Conservation (phyloP, 2,329 filamentous ascomycete species). For the Blumeriella jaapii region DNA sequence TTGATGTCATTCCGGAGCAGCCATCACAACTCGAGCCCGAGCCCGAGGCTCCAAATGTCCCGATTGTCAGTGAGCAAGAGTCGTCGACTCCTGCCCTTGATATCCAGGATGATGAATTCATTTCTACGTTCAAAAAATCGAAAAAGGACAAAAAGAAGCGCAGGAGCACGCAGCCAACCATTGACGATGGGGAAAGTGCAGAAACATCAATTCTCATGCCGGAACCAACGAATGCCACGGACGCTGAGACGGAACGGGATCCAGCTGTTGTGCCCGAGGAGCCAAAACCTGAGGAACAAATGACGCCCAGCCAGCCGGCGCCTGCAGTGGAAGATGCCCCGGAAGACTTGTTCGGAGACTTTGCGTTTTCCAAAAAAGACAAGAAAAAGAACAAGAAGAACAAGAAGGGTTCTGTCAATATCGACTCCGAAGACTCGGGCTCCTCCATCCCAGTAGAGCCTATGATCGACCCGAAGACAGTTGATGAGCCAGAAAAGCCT, state of each 20-base stretch:
- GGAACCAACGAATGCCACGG: background rate
- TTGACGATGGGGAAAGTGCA: background rate
- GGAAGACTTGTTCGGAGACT: conserved; percentile 6
- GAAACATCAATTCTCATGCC: background rate
- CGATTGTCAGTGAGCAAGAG: background rate
- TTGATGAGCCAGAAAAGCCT: conserved; percentile 3
- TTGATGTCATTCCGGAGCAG: background rate
- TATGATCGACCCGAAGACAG: background rate
- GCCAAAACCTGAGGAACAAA: background rate
- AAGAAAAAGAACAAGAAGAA: conserved; percentile 12
- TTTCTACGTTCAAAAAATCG: background rate
- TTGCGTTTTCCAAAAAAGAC: conserved; percentile 5
- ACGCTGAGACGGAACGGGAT: background rate
- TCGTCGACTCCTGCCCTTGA: background rate
- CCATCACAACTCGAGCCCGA: background rate
- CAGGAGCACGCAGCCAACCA: background rate
- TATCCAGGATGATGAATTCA: background rate
- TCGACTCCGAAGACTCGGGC: conserved; percentile 5
- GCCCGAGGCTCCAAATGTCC: background rate
- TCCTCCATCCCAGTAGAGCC: conserved; percentile 4
- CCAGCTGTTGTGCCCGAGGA: background rate
- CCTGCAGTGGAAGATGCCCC: conserved; percentile 1
- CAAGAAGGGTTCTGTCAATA: conserved; percentile 3
- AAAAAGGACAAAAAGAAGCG: conserved; percentile 6
- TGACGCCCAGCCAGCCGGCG: background rate